These are phyloP conservation scores for Phytophthora constricta DNA, from an alignment of 352 stramenopile species.

Conservation along the genomic window DNA sequence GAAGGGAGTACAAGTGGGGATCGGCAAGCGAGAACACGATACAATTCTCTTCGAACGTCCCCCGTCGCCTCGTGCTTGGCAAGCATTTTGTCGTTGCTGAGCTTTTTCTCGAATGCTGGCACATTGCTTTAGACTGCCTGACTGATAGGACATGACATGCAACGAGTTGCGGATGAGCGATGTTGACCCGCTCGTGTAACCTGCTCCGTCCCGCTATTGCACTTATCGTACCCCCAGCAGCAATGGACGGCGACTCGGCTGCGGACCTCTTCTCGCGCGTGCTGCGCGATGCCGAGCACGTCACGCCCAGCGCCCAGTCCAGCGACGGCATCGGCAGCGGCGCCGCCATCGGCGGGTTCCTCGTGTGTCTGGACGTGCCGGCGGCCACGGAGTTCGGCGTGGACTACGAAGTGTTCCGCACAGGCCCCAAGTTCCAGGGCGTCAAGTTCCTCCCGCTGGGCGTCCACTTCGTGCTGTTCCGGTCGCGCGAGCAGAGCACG, in stretches of 20 bases:
- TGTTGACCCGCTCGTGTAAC: too few relatives aligned
- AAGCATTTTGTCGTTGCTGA: too few relatives aligned
- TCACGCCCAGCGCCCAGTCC: background rate
- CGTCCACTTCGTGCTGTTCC: conserved; percentile 86
- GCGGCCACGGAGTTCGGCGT: conserved; percentile 81
- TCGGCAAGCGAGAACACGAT: too few relatives aligned
- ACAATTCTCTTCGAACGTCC: too few relatives aligned
- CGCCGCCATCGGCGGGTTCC: conserved; percentile 59
- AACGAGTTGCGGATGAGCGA: too few relatives aligned
- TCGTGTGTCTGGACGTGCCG: conserved; percentile 88
- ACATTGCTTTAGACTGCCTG: too few relatives aligned
- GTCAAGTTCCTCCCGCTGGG: conserved; percentile 87
- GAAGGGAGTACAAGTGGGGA: too few relatives aligned
- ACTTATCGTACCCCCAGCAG: background rate
- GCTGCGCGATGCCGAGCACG: conserved; percentile 26
- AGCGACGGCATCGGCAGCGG: background rate
- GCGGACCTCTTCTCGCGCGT: conserved; percentile 54
- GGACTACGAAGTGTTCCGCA: conserved; percentile 89
- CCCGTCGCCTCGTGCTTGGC: too few relatives aligned
- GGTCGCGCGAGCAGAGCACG: conserved; percentile 79
- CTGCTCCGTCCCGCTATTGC: too few relatives aligned
- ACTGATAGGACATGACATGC: too few relatives aligned
- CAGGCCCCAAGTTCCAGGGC: conserved; percentile 76
- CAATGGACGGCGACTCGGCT: conserved; percentile 14
- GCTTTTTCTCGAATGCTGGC: too few relatives aligned